phyloP scores from a whole-genome alignment of 441 rosid genomes.

The Biscutella laevigata region DNA sequence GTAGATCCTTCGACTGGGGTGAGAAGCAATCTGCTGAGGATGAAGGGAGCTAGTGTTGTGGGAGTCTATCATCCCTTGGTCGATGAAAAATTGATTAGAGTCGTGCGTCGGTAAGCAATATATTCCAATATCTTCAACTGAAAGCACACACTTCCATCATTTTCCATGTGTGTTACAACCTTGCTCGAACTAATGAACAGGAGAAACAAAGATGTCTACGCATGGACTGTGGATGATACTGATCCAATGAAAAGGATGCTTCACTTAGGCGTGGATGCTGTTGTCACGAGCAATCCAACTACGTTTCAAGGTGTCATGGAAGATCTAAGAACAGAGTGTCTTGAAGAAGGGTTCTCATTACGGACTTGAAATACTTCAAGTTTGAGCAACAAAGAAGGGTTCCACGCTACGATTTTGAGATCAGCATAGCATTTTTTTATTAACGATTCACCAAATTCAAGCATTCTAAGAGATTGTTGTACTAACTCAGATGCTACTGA shows the following conservation, averaged over 20 bases:
- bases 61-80: constrained; percentile 75
- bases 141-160: not conserved
- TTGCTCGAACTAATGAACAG: constrained; percentile 28
- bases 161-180: constrained; percentile 1
- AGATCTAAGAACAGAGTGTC: constrained; percentile 58
- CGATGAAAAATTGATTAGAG: constrained; percentile 45
- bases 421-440: not conserved
- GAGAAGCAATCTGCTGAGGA: constrained; percentile 54
- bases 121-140: not conserved
- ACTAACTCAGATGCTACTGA: not conserved
- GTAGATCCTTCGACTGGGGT: constrained; percentile 51
- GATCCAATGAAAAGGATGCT: constrained; percentile 72
- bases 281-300: constrained; percentile 68
- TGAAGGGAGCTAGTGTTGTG: constrained; percentile 66
- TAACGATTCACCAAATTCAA: not conserved
- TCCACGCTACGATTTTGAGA: not conserved
- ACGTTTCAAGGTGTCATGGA: constrained; percentile 61
- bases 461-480: not conserved
- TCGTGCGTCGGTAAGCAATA: constrained; percentile 51
- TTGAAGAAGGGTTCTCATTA: constrained; percentile 60
- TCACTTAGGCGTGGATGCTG: constrained; percentile 56
- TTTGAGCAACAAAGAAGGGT: not conserved
- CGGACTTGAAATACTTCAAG: constrained; percentile 12
- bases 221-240: constrained; percentile 82
- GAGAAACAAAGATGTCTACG: constrained; percentile 62